phyloP scores from a whole-genome alignment of 108 stramenopile species.

The Bacterosira constricta region DNA sequence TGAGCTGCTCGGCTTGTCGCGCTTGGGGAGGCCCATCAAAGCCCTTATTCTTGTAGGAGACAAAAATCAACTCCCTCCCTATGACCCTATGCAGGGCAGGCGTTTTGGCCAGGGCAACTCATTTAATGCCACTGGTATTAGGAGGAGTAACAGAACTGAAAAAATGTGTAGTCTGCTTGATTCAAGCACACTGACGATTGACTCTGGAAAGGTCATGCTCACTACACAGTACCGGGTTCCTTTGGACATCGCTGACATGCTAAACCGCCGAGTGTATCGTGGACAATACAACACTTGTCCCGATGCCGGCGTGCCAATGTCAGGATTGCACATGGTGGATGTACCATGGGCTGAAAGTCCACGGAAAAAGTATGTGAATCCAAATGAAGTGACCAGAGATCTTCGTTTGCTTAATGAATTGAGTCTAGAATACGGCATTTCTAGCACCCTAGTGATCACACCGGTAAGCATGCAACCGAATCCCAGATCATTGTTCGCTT shows the following conservation, averaged over 20 bases:
- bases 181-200: constrained; percentile 19
- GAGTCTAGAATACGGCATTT: constrained; percentile 16
- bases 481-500: not conserved
- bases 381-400: constrained; percentile 39
- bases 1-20: constrained; percentile 50
- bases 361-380: constrained; percentile 51
- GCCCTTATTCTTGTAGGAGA: constrained; percentile 46
- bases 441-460: constrained; percentile 44
- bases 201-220: constrained; percentile 34
- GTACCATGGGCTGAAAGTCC: constrained; percentile 19
- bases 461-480: constrained; percentile 39
- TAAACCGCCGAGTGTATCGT: constrained; percentile 42
- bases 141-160: not conserved
- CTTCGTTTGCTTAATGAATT: constrained; percentile 23
- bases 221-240: constrained; percentile 54
- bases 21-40: constrained; percentile 37
- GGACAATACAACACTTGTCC: constrained; percentile 45
- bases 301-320: constrained; percentile 23
- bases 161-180: constrained; percentile 43
- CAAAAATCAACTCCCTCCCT: constrained; percentile 53
- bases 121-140: not conserved
- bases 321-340: constrained; percentile 38
- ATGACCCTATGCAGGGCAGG: constrained; percentile 38
- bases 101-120: not conserved
- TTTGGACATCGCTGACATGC: constrained; percentile 51